These are phyloP conservation scores for Leptodontidium sp. DNA, from an alignment of 2,329 filamentous ascomycete genomes.

Conservation along the genomic window DNA sequence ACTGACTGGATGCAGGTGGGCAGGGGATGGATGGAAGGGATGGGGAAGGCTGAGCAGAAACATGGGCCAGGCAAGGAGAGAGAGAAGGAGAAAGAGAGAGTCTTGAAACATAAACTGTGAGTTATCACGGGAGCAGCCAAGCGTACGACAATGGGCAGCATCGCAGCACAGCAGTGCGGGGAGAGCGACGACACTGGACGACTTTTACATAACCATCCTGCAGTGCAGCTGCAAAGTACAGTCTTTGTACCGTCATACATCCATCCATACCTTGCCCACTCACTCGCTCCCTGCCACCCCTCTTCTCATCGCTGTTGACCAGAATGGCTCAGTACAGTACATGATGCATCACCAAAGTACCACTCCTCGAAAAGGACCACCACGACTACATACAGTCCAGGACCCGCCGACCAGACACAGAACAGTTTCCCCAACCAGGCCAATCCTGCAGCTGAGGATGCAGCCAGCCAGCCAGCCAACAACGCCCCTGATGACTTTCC, in stretches of 20 bases:
- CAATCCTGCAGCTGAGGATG: background rate
- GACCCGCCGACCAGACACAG: constrained; percentile 1
- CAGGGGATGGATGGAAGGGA: background rate
- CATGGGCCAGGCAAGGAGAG: background rate
- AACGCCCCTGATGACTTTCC: background rate
- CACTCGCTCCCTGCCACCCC: background rate
- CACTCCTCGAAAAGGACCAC: constrained; percentile 7
- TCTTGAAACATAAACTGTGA: background rate
- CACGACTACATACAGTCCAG: background rate
- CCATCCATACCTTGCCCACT: background rate
- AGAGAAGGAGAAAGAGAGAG: background rate
- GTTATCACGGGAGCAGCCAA: background rate
- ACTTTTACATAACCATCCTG: constrained; percentile 35
- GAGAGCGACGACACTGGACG: constrained; percentile 23
- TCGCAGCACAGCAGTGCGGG: constrained; percentile 9
- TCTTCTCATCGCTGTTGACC: background rate
- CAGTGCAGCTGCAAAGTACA: constrained; percentile 22
- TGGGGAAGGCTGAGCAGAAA: constrained; percentile 19
- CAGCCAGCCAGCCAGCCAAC: constrained; percentile 12
- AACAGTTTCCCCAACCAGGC: constrained; percentile 6
- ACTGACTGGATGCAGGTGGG: constrained; percentile 5
- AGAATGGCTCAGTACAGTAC: background rate
- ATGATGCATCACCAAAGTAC: constrained; percentile 8
- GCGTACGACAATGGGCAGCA: constrained; percentile 11
- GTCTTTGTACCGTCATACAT: constrained; percentile 16